Evolutionary conservation across 768 basidiomycete species (phyloP).

Genomic region (Russula sp.): DNA sequence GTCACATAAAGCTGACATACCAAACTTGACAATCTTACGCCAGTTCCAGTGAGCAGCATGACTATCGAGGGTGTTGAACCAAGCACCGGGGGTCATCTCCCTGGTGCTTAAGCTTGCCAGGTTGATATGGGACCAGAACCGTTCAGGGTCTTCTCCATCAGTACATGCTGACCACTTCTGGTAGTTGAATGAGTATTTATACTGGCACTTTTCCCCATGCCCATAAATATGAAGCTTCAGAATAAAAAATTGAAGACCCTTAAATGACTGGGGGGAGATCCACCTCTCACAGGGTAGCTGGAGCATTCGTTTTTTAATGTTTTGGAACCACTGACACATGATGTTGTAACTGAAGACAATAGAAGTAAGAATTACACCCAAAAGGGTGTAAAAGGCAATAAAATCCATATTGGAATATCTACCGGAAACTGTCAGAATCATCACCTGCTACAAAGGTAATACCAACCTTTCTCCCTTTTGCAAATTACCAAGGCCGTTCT

Average conservation of each 20-base stretch:
- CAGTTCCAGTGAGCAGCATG: background rate
- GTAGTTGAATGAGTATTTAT: background rate
- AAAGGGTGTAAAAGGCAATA: too few species aligned
- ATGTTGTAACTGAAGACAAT: background rate
- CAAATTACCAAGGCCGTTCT: too few species aligned
- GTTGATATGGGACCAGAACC: background rate
- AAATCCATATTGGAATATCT: too few species aligned
- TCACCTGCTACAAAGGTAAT: background rate
- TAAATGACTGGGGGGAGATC: background rate
- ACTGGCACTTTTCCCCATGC: background rate
- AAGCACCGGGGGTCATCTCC: background rate
- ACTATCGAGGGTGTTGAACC: background rate
- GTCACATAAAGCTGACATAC: background rate
- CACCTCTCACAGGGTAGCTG: background rate
- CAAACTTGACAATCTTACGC: background rate
- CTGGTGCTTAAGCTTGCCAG: background rate
- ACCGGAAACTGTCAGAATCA: background rate
- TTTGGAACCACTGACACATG: background rate
- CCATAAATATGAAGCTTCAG: background rate
- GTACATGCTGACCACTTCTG: background rate
- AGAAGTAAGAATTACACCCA: too few species aligned
- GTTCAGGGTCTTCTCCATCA: background rate
- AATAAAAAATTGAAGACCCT: background rate
- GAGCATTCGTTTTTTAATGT: too few species aligned
- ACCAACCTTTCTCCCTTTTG: background rate